Base-by-base conservation (phyloP, 2,329 filamentous ascomycete species). In the Colletotrichum melonis region DNA sequence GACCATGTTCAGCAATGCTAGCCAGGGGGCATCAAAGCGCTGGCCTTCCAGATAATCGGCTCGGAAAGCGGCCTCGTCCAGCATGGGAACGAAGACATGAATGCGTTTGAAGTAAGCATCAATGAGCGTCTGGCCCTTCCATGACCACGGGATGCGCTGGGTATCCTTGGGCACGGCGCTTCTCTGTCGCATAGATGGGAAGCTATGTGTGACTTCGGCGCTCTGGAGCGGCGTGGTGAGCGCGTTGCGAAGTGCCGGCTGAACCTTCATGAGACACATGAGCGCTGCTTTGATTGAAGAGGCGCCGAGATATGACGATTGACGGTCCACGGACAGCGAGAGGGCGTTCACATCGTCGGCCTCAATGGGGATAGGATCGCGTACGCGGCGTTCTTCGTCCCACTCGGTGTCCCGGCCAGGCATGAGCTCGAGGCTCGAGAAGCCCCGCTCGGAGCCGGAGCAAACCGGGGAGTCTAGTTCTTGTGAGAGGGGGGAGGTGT, bases 21-120 rank as follows among this genome's bases (percentile, higher is more conserved):
- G 86, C 93, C 93, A 95, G 24, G 92, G 88, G 1, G 89, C 86
- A 79, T 95, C 92, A 72, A 86, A 90, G 22, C 92, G 86, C 75
- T 90, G 88, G 12, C 85, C 80, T 12, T 78, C 70, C 14, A 88
- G 80, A 74, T 90, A 92, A n/a, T 87, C 87, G 3, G 87, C 86
- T 74, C 90, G 89, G 80, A 95, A 94, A 11, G 89, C 87, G 22
- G 89, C 88, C 80, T 95, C 93, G 76, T 95, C 92, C 3, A 95
- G 86, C 87, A 95, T 91, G 0, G 93, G 93, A 4, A 92, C 88
- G 76, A 94, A 92, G 1, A 92, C 89, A 74, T 95, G 93, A 28
- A 93, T 89, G 38, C 91, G 88, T 76, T 92, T 91, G 80, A 95
- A 95, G 80, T 94, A 95, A n/a, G 92, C 91, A 76, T 94, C 91